Evolutionary conservation across 257 asterid species (phyloP).

Genomic region (Euphrasia confusa): DNA sequence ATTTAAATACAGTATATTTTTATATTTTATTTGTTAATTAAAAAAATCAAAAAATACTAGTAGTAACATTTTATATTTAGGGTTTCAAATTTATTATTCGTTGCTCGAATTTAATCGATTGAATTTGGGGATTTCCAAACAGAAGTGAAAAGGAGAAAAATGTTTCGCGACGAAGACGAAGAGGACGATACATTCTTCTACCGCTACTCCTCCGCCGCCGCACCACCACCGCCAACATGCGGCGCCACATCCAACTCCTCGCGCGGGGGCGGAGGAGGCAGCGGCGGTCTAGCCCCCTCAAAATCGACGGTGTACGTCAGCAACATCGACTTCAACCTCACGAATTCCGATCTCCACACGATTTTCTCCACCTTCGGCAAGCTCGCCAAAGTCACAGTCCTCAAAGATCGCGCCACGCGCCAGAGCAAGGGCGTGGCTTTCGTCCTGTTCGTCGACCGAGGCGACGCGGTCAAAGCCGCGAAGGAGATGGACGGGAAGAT

Average conservation of each 20-base stretch:
- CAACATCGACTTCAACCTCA: slow-evolving; percentile 81
- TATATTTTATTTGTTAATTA: too few relatives aligned
- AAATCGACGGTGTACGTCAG: slow-evolving; percentile 87
- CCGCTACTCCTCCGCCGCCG: slow-evolving; percentile 58
- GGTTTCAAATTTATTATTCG: too few relatives aligned
- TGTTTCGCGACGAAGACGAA: slow-evolving; percentile 35
- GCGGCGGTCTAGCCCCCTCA: slow-evolving; percentile 87
- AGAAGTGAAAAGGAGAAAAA: too few relatives aligned
- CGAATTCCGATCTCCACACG: slow-evolving; percentile 86
- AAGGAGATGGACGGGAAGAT: slow-evolving; percentile 64
- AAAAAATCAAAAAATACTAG: too few relatives aligned
- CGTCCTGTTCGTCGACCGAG: slow-evolving; percentile 68
- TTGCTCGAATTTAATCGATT: too few relatives aligned
- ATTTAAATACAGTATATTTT: too few relatives aligned
- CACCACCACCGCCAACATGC: slow-evolving; percentile 34
- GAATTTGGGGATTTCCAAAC: too few relatives aligned
- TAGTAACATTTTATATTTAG: too few relatives aligned
- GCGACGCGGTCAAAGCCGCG: slow-evolving; percentile 71
- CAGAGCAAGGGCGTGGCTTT: slow-evolving; percentile 91
- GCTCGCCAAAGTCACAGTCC: slow-evolving; percentile 87
- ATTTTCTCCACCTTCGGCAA: slow-evolving; percentile 95
- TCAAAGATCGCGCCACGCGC: slow-evolving; percentile 80
- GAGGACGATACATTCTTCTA: slow-evolving; percentile 72
- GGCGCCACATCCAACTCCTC: slow-evolving; percentile 37
- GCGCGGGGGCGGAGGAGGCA: slow-evolving; percentile 40